These are phyloP conservation scores for Vigna trinervia DNA, from an alignment of 306 rosid species.

Conservation along the genomic window DNA sequence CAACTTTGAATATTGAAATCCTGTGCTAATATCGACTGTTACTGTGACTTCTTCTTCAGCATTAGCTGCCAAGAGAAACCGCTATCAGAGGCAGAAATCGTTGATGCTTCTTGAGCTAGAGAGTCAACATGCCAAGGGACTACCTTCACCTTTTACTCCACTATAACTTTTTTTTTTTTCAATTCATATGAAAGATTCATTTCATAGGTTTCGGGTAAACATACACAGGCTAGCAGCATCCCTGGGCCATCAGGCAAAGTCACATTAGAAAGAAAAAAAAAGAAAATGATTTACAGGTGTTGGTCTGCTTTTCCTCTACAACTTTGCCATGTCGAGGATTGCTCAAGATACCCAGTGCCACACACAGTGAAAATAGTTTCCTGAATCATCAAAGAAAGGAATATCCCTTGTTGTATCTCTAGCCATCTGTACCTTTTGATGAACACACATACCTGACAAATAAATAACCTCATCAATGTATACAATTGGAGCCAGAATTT, in stretches of 20 bases:
- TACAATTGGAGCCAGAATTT: slow-evolving; percentile 26
- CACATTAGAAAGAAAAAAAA: slow-evolving; percentile 1
- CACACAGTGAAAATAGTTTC: slow-evolving; percentile 37
- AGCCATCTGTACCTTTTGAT: slow-evolving; percentile 24
- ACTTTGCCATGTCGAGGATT: slow-evolving; percentile 22
- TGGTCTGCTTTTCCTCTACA: slow-evolving; percentile 26
- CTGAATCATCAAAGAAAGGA: slow-evolving; percentile 20
- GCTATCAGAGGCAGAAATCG: slow-evolving; percentile 91
- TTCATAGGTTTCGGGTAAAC: slow-evolving; percentile 40
- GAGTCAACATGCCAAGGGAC: slow-evolving; percentile 93
- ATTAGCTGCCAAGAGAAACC: slow-evolving; percentile 86
- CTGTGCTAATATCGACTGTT: slow-evolving; percentile 17
- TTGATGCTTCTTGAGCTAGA: slow-evolving; percentile 93
- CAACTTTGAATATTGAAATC: slow-evolving; percentile 2
- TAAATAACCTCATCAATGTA: slow-evolving; percentile 36
- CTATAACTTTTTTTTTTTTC: slow-evolving; percentile 32
- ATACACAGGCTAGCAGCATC: slow-evolving; percentile 40
- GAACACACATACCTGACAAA: slow-evolving; percentile 29
- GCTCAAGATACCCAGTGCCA: slow-evolving; percentile 12
- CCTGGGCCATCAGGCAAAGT: slow-evolving; percentile 38
- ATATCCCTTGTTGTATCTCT: neutral
- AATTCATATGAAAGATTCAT: slow-evolving; percentile 27
- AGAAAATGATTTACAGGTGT: slow-evolving; percentile 25
- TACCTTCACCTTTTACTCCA: slow-evolving; percentile 68
- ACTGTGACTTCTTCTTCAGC: slow-evolving; percentile 59